Conservation (phyloP, 169 alveolate genomes). For the Babesia bigemina region DNA sequence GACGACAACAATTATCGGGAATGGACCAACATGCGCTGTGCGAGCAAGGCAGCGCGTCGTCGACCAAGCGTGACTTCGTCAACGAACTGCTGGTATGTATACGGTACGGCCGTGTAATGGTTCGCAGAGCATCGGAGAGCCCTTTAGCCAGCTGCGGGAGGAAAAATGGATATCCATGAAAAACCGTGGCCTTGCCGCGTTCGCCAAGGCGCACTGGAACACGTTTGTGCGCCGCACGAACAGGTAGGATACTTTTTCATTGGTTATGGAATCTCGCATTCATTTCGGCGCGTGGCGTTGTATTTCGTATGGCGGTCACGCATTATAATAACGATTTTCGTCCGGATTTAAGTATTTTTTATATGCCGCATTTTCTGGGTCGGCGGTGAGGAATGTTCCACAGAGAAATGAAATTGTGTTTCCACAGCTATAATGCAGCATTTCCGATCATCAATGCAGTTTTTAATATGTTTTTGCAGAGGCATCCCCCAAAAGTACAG, state of each 20-base stretch:
- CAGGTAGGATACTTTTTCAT: slow-evolving; percentile 21
- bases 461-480: slow-evolving; percentile 29
- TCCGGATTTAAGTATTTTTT: too few species aligned
- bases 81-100: slow-evolving; percentile 46
- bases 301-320: too few species aligned
- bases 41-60: slow-evolving; percentile 5
- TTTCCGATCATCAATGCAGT: too few species aligned
- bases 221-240: slow-evolving; percentile 65
- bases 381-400: too few species aligned
- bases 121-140: slow-evolving; percentile 67
- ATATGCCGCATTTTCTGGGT: too few species aligned
- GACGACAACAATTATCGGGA: too few species aligned
- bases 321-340: not conserved
- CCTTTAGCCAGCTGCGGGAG: slow-evolving; percentile 45
- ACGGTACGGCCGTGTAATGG: not conserved
- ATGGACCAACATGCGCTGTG: slow-evolving; percentile 36
- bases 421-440: too few species aligned
- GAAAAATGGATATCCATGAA: slow-evolving; percentile 68
- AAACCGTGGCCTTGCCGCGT: slow-evolving; percentile 49
- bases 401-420: too few species aligned
- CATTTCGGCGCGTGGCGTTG: too few species aligned
- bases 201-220: slow-evolving; percentile 65
- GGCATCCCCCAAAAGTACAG: slow-evolving; percentile 79
- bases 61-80: slow-evolving; percentile 55
- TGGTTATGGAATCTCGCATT: too few species aligned